Conservation (phyloP, 192 early-diverging fungal genomes). For the Diversispora eburnea region DNA sequence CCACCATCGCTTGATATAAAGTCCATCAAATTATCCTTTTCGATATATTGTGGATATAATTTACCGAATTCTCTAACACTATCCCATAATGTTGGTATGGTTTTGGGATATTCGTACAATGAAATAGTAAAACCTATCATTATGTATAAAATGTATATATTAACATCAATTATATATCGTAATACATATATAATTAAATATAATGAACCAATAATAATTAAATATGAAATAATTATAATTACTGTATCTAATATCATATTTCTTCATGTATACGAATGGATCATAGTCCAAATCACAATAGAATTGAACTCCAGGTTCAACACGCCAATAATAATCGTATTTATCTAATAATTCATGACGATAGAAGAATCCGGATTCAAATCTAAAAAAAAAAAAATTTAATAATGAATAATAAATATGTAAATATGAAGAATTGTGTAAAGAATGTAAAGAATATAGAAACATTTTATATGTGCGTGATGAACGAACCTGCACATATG, state of each 20-base stretch:
- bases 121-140: conserved; percentile 65
- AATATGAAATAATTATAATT: conserved; percentile 1
- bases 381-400: conserved; percentile 32
- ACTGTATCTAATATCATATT: conserved; percentile 76
- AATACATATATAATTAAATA: neutral
- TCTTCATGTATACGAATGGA: conserved; percentile 76
- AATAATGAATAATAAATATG: neutral
- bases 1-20: conserved; percentile 58
- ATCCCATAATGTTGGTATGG: conserved; percentile 72
- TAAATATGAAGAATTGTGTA: neutral
- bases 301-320: conserved; percentile 81
- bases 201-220: too few species aligned
- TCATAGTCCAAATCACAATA: conserved; percentile 81
- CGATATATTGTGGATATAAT: conserved; percentile 47
- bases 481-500: conserved; percentile 66
- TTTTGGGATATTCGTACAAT: conserved; percentile 64
- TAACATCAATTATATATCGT: neutral
- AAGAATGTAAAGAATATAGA: neutral
- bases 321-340: conserved; percentile 85
- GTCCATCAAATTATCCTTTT: conserved; percentile 37
- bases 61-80: conserved; percentile 53
- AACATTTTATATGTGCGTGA: neutral
- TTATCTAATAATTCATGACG: conserved; percentile 63
- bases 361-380: conserved; percentile 75
- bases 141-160: neutral